phyloP scores from a whole-genome alignment of 192 early-diverging fungal species.

The Obelidium mucronatum region DNA sequence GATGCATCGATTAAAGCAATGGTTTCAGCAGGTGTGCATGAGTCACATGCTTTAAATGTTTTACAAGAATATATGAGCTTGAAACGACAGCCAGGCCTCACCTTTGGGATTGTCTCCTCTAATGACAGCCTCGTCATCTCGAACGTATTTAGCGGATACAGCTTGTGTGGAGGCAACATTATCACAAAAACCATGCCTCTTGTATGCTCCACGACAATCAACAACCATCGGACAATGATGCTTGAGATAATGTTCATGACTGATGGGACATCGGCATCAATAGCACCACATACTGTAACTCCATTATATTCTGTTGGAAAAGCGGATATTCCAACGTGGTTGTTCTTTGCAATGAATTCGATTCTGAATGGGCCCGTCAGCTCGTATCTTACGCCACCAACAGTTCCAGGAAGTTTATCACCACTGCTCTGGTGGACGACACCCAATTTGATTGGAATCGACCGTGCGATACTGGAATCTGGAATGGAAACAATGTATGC shows the following conservation, averaged over 20 bases:
- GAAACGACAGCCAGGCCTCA: not conserved
- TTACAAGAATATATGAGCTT: not conserved
- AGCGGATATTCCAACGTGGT: not conserved
- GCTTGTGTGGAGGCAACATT: conserved; percentile 3
- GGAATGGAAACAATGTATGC: conserved; percentile 40
- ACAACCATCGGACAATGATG: conserved; percentile 5
- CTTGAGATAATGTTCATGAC: conserved; percentile 20
- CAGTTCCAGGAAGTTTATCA: conserved; percentile 34
- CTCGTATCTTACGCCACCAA: not conserved
- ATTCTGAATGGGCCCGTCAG: not conserved
- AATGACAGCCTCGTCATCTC: not conserved
- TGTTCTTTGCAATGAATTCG: not conserved
- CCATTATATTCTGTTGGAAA: not conserved
- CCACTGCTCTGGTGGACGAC: conserved; percentile 39
- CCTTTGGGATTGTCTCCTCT: not conserved
- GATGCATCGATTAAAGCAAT: not conserved
- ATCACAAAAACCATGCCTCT: not conserved
- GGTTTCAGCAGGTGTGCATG: conserved; percentile 1
- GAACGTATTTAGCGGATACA: conserved; percentile 13
- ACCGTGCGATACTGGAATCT: conserved; percentile 11
- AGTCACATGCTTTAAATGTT: not conserved
- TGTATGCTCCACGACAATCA: conserved; percentile 33
- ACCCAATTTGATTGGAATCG: conserved; percentile 29
- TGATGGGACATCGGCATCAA: conserved; percentile 36
- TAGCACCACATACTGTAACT: conserved; percentile 22